Conservation (phyloP, 306 rosid genomes). For the Morella rubra region DNA sequence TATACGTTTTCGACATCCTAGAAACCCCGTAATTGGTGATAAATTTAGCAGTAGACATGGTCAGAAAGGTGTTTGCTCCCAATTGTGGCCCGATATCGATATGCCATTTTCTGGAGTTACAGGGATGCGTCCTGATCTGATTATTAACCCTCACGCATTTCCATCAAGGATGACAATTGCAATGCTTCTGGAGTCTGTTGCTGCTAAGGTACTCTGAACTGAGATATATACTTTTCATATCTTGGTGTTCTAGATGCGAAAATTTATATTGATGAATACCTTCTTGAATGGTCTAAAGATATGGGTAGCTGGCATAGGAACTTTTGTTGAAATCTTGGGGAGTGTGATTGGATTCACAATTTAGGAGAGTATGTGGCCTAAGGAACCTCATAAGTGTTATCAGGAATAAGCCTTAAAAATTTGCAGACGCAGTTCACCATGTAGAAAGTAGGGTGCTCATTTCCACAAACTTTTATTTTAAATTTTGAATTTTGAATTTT, state of each 20-base stretch:
- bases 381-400: too few species aligned
- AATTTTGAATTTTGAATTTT: not conserved
- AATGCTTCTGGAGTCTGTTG: constrained; percentile 95
- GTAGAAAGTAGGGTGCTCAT: constrained; percentile 2
- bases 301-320: not conserved
- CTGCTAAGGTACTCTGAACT: constrained; percentile 73
- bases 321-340: not conserved
- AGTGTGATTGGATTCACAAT: not conserved
- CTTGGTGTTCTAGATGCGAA: not conserved
- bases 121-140: constrained; percentile 99
- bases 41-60: constrained; percentile 99
- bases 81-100: constrained; percentile 96
- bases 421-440: not conserved
- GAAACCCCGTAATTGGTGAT: constrained; percentile 92
- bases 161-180: constrained; percentile 99
- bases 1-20: constrained; percentile 88
- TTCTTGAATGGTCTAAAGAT: not conserved
- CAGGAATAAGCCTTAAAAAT: not conserved
- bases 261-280: not conserved
- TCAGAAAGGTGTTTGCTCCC: constrained; percentile 99
- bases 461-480: not conserved
- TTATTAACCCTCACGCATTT: constrained; percentile 97
- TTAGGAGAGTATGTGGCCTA: not conserved
- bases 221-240: not conserved
- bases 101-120: constrained; percentile 95